Percentiles rank a stretch among this genome's conserved stretches.
phyloP scores from a whole-genome alignment of 1,139 yeast species.

The Debaryomyces nepalensis region DNA sequence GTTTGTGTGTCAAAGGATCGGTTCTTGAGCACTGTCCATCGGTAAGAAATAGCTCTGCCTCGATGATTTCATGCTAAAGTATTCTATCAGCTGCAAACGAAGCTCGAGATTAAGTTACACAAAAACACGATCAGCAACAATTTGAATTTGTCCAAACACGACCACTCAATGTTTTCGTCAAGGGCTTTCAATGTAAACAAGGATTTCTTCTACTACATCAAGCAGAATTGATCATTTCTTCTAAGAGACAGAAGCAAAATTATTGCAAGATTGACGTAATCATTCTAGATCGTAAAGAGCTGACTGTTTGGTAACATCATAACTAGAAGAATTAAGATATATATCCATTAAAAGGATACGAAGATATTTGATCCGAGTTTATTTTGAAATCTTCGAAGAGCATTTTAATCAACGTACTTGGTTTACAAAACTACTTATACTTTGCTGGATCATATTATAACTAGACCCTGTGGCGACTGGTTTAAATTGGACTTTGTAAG shows the following conservation, averaged over 20 bases:
- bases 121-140: slow-evolving; percentile 7
- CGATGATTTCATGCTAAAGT: neutral
- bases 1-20: too few relatives aligned
- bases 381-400: neutral
- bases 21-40: too few relatives aligned
- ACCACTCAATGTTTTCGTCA: slow-evolving; percentile 6
- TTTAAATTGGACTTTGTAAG: neutral
- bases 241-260: neutral
- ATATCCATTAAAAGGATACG: too few relatives aligned
- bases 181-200: slow-evolving; percentile 8
- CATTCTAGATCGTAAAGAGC: neutral
- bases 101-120: slow-evolving; percentile 1
- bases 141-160: neutral
- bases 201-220: slow-evolving; percentile 3
- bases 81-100: slow-evolving; percentile 7
- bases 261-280: neutral
- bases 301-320: neutral
- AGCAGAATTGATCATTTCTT: neutral
- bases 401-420: neutral
- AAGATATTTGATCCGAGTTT: too few relatives aligned
- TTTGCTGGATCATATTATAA: slow-evolving; percentile 4
- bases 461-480: neutral
- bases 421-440: neutral
- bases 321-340: neutral
- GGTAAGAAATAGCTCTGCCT: neutral